Base-by-base conservation (phyloP, 345 rosid species). In the Boechera divaricarpa region DNA sequence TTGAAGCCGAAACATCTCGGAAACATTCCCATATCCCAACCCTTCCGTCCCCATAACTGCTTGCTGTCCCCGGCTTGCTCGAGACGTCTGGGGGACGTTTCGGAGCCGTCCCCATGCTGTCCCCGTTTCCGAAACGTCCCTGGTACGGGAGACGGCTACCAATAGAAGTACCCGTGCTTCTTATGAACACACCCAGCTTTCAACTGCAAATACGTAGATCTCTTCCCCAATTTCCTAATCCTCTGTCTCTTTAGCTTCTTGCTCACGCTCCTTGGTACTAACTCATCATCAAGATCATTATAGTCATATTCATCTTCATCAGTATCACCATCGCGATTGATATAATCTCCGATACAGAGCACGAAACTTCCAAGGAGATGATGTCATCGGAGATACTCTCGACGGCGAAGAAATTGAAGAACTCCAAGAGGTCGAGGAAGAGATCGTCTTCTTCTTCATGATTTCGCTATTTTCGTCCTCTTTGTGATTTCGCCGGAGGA, bases 171-270 rank as follows among this genome's bases (percentile, higher is more conserved):
- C 11, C 86, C 86, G 61, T 87, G 85, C 81, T 89, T 89, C 1
- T 88, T 87, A 64, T 21, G 84, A 29, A 87, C 77, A 67, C 87
- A 85, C 7, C 89, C 93, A 26, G 83, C 80, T 71, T 86, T 86
- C 65, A 80, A 64, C 32, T 61, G 69, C 8, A 48, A 33, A 36
- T 53, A 71, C 11, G 83, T 16, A 31, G 6, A 57, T 57, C 62
- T 49, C 84, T 79, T 83, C 74, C 78, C 86, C 3, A 82, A 4
- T 60, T 45, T 89, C 83, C 85, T 83, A 74, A 85, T 73, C 80
- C 87, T 85, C 58, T 81, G 76, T 75, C 82, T 85, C 70, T 77
- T 88, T 51, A 87, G 59, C 70, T 83, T 87, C 71, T 74, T 53
- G n/a, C 72, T 68, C 24, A 58, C 56, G 66, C 4, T 70, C 13